Conservation (phyloP, 2,329 filamentous ascomycete species). For the Cadophora sp. region DNA sequence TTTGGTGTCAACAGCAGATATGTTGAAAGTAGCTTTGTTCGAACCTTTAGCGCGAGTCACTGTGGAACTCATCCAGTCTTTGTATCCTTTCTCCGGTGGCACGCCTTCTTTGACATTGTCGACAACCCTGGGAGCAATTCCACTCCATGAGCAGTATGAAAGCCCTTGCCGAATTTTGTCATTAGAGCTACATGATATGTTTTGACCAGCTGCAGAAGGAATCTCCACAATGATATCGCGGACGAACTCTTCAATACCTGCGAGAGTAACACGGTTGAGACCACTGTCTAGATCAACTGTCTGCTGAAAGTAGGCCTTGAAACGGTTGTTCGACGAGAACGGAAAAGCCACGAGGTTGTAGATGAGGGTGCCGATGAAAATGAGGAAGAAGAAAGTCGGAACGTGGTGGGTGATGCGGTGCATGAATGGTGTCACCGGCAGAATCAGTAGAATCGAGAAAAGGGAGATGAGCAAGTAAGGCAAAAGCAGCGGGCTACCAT, state of each 20-base stretch:
- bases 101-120: conserved; percentile 51
- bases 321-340: conserved; percentile 78
- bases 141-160: conserved; percentile 73
- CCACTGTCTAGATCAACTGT: conserved; percentile 77
- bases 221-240: conserved; percentile 70
- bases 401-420: conserved; percentile 87
- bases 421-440: conserved; percentile 82
- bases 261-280: conserved; percentile 72
- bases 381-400: conserved; percentile 74
- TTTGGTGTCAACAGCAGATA: conserved; percentile 78
- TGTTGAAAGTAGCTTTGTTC: conserved; percentile 65
- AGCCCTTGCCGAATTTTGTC: conserved; percentile 58
- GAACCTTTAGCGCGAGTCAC: conserved; percentile 53
- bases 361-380: conserved; percentile 77
- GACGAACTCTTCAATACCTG: conserved; percentile 72
- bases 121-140: conserved; percentile 70
- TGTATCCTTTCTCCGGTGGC: conserved; percentile 53
- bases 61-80: conserved; percentile 71
- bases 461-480: conserved; percentile 75
- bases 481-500: conserved; percentile 75
- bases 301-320: conserved; percentile 90
- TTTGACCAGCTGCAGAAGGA: conserved; percentile 72
- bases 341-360: conserved; percentile 91
- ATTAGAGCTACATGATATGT: conserved; percentile 57
- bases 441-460: conserved; percentile 73